A percentile compares a stretch with the other conserved stretches of the same genome.
phyloP scores from a whole-genome alignment of 805 yeast species.

The Yamadazyma akitaensis region DNA sequence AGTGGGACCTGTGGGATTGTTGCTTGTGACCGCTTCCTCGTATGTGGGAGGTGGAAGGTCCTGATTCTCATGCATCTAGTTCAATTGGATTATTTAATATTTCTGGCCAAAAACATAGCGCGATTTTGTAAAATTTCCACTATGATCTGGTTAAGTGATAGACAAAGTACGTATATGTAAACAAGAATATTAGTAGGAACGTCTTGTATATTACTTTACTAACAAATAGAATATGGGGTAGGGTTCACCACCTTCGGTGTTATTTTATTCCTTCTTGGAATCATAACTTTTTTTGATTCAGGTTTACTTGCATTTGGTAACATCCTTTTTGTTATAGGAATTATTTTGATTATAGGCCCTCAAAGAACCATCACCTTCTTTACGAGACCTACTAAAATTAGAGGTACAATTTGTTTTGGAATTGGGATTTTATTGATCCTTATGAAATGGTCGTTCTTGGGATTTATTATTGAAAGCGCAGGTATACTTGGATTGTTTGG shows the following conservation, averaged over 20 bases:
- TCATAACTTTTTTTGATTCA: constrained; percentile 82
- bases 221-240: constrained; percentile 74
- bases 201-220: constrained; percentile 12
- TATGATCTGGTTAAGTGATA: constrained; percentile 75
- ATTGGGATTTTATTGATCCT: constrained; percentile 76
- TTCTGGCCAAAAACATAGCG: neutral
- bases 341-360: constrained; percentile 82
- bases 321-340: constrained; percentile 73
- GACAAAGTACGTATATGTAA: constrained; percentile 55
- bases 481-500: constrained; percentile 93
- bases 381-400: constrained; percentile 78
- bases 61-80: neutral
- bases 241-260: constrained; percentile 87
- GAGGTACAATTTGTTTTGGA: constrained; percentile 80
- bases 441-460: constrained; percentile 72
- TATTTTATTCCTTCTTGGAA: constrained; percentile 74
- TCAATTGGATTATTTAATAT: too few relatives aligned
- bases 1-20: constrained; percentile 1
- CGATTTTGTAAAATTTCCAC: neutral
- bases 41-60: constrained; percentile 43
- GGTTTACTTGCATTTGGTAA: constrained; percentile 90
- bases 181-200: neutral
- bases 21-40: constrained; percentile 35
- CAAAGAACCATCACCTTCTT: constrained; percentile 79
- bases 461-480: constrained; percentile 78